phyloP scores from a whole-genome alignment of 2,329 filamentous ascomycete species.

The Nannizzia gypsea region DNA sequence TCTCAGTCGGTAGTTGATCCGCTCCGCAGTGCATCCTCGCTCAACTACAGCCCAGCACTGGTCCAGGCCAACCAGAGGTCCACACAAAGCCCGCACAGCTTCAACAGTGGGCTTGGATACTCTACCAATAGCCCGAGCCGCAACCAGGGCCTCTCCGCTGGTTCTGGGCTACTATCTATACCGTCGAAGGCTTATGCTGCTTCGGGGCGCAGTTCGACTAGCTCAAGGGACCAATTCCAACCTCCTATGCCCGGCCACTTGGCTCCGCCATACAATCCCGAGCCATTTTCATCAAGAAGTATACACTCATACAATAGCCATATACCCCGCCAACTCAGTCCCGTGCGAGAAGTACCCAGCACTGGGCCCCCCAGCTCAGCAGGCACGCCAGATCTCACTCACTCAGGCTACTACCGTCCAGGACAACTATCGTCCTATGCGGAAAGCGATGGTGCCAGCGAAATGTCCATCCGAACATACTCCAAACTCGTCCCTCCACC shows the following conservation, averaged over 20 bases:
- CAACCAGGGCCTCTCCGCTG: not conserved
- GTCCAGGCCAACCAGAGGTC: not conserved
- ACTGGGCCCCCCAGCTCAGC: not conserved
- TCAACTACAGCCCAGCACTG: not conserved
- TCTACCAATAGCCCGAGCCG: not conserved
- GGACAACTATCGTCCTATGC: not conserved
- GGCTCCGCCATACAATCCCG: not conserved
- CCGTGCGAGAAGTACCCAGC: not conserved
- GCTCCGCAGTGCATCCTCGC: not conserved
- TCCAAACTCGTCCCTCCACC: not conserved
- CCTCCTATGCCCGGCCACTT: not conserved
- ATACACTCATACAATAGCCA: not conserved
- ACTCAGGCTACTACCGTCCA: not conserved
- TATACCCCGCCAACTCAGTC: constrained; percentile 2
- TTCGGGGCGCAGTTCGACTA: not conserved
- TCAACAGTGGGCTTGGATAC: not conserved
- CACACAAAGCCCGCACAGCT: not conserved
- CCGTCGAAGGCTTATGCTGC: not conserved
- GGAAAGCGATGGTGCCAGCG: not conserved
- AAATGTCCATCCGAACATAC: not conserved
- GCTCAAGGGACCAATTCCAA: not conserved
- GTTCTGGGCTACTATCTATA: not conserved
- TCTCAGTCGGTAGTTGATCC: not conserved
- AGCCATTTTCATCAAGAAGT: not conserved
- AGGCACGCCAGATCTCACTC: not conserved